Conservation (phyloP, 129 eudicot genomes). For the Centrapalus pauciflorus region DNA sequence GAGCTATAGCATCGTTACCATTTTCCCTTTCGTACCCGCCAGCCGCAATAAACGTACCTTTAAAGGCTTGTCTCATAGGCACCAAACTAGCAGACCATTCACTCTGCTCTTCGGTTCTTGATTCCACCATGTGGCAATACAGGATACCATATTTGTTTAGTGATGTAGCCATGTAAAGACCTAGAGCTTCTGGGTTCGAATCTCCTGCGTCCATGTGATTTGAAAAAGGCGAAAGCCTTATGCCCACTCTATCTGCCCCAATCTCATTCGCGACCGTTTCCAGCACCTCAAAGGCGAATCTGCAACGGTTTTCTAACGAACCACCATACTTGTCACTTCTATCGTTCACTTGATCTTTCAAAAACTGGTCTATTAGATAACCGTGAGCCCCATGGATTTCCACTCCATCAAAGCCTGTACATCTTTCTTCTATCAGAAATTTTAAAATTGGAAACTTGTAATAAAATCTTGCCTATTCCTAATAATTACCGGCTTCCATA, state of each 20-base stretch:
- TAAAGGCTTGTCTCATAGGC: constrained; percentile 28
- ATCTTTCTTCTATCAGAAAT: not conserved
- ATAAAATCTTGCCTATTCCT: not conserved
- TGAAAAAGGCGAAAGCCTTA: constrained; percentile 31
- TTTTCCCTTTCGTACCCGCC: constrained; percentile 30
- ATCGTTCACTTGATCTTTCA: constrained; percentile 35
- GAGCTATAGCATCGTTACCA: constrained; percentile 24
- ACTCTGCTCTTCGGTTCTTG: constrained; percentile 12
- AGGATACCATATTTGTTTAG: constrained; percentile 21
- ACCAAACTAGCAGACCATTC: constrained; percentile 11
- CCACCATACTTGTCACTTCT: constrained; percentile 33
- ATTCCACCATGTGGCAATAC: constrained; percentile 31
- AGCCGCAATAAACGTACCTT: constrained; percentile 24
- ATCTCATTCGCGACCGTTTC: constrained; percentile 24
- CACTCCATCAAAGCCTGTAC: constrained; percentile 34
- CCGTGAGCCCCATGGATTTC: constrained; percentile 41
- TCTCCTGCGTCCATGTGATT: constrained; percentile 20
- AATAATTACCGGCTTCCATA: constrained; percentile 30
- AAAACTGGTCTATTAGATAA: constrained; percentile 32
- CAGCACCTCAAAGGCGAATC: constrained; percentile 27
- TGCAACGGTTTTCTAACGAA: constrained; percentile 32
- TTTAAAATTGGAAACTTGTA: not conserved
- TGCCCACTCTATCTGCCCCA: constrained; percentile 27
- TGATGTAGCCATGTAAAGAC: constrained; percentile 23
- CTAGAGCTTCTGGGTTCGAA: constrained; percentile 33